Conservation (phyloP, 2,329 filamentous ascomycete genomes). For the Aspergillus aculeatinus region DNA sequence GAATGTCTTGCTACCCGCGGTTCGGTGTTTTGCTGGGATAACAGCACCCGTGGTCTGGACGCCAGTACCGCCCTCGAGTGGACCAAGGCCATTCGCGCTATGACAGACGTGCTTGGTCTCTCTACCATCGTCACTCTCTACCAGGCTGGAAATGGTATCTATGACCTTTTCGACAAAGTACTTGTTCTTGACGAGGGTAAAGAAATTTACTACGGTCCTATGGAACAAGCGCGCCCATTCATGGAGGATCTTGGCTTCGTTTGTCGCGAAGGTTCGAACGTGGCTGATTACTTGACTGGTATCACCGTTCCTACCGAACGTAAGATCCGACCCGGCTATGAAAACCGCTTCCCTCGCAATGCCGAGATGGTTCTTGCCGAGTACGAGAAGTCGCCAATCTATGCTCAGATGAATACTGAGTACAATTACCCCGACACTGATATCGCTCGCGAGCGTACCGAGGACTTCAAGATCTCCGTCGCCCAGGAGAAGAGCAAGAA, state of each 20-base stretch:
- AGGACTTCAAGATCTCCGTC: conserved; percentile 56
- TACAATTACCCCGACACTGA: conserved; percentile 57
- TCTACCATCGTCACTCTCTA: conserved; percentile 65
- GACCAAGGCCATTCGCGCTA: conserved; percentile 59
- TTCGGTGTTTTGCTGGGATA: conserved; percentile 66
- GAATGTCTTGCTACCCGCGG: conserved; percentile 61
- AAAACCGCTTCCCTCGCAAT: conserved; percentile 46
- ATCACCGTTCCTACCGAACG: conserved; percentile 58
- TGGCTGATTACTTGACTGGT: conserved; percentile 66
- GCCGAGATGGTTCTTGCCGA: conserved; percentile 45
- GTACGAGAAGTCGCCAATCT: conserved; percentile 56
- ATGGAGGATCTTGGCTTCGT: conserved; percentile 66
- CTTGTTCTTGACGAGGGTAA: conserved; percentile 66
- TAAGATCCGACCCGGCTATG: conserved; percentile 44
- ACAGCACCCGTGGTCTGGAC: conserved; percentile 65
- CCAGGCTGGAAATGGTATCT: conserved; percentile 69
- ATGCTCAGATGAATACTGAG: conserved; percentile 53
- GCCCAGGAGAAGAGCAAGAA: conserved; percentile 55
- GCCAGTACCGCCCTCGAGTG: conserved; percentile 64
- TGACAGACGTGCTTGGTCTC: conserved; percentile 63
- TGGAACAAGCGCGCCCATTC: conserved; percentile 59
- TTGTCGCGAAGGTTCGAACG: conserved; percentile 61
- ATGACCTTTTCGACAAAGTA: conserved; percentile 69
- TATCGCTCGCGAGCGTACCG: conserved; percentile 50
- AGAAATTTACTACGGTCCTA: conserved; percentile 64